Evolutionary conservation across 768 basidiomycete species (phyloP), one percentile per base, ranked within the genome.

Genomic region (Paxillus rubicundulus): DNA sequence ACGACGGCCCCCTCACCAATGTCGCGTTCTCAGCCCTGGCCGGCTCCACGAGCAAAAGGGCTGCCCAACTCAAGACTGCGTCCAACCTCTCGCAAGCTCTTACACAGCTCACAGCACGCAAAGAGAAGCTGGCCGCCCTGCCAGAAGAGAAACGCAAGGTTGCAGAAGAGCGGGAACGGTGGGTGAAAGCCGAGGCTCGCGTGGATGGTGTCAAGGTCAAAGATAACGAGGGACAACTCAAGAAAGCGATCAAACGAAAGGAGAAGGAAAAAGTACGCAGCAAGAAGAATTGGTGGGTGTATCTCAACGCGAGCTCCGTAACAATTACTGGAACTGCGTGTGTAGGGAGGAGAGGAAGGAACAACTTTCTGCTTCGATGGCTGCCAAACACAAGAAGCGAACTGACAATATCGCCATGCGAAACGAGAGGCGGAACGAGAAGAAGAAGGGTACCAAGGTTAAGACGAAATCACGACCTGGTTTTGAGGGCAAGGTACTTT

Each of bases 161-260:
- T 41, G 80, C 86, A 12, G 85, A 90, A 66, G 94, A 94, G 63
- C 80, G 80, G 50, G 88, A 94, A 53, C 83, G 86, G 63, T 98
- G 94, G 92, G 82, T 83, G 45, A 96, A 95, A 72, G 93, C 95
- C 0, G 84, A 86, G 64, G 85, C 91, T 28, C 79, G 92, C 45
- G 74, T 97, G 53, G 91, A 90, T 49, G 97, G 97, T 2, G 86
- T 86, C 44, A 99, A 98, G 70, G 85, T 99, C 28, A 82, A 81
- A 45, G 97, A 98, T 61, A 90, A 95, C 60, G 92, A 92, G 65
- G 66, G 60, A 1, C 74, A 86, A 41, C 69, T 99, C 62, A 98
- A 96, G 76, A 98, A 97, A 74, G 93, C 93, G 38, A 84, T 82
- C 8, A 98, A 97, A 77, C 77, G 90, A 67, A 86, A 90, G 57